Base-by-base conservation (phyloP, 1,139 yeast genomes). In the Candida sanyaensis region DNA sequence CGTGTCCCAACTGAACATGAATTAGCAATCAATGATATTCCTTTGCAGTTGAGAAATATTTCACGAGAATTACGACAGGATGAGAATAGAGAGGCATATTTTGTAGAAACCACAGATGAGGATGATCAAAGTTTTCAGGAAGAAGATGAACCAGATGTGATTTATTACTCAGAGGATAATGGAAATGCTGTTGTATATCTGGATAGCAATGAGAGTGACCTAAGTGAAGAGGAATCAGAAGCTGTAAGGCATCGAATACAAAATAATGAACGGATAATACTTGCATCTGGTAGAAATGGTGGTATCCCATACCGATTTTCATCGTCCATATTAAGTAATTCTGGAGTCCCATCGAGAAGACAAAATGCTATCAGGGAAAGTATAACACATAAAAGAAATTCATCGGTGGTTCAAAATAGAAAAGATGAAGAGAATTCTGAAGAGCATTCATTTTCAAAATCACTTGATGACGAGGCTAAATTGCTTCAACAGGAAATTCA, bases 211-310 rank as follows among this genome's bases (percentile, higher is more conserved):
- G 50, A 45, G n/a, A 45, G 43, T 37, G 37, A 37, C 27, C 27
- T 46, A 12, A 31, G 50, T 24, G 47, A 45, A 12, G 50, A 49
- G 44, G 62, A 53, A 12, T 45, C 49, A 23, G 50, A 45, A 11
- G 46, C 47, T 17, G 46, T 57, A 34, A 50, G 58, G 8, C 53
- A 56, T 2, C 60, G 57, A 27, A 48, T 57, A 26, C 58, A 53
- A 37, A 48, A 62, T 6, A 57, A 55, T 40, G 69, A 66, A 46
- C 50, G 64, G 31, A 54, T 66, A n/a, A 54, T 68, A 5, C 56
- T 67, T 3, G 58, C 68, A 4, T 59, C 68, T 9, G 71, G 70
- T 3, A 55, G 69, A n/a, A 57, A 34, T 41, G 37, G 38, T 40
- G 43, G 26, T n/a, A 11, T 17, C 28, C 31, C 33, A 12, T 41